Evolutionary conservation across 345 rosid species (phyloP), one percentile per base, ranked within the genome.

Genomic region (Nephelium lappaceum): DNA sequence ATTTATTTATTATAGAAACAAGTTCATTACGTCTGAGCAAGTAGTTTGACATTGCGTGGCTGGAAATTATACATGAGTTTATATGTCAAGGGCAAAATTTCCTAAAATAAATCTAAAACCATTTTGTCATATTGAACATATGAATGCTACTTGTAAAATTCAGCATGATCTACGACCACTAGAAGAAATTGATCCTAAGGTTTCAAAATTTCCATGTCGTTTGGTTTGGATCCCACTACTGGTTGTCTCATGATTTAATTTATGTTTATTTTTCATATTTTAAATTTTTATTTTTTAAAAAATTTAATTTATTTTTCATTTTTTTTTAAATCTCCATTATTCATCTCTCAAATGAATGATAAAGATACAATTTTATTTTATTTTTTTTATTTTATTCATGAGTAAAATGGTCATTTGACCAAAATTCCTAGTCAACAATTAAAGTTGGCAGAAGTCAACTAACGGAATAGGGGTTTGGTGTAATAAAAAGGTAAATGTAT

Each of bases 221-320:
- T 72, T 96, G 8, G 92, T 96, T 24, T 96, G 99, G 99, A 89
- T 92, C 65, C 94, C 98, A 11, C 89, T 94, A 11, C 99, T 98
- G 36, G 93, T 94, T 49, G 94, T 94, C 87, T 96, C 98, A 2
- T 96, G 99, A 98, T 76, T 96, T 27, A 27, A 0, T 27, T 27
- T 27, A 27, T 27, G 31, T 27, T 27, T 27, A 27, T 27, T 27
- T 27, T 27, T 27, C 31, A 27, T 27, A 27, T 27, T 27, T 27
- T 27, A 27, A 27, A 27, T 27, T 27, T 27, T 27, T 2, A 27
- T 27, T 27, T 27, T 27, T 27, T 27, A 27, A 27, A n/a, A 27
- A 27, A 0, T 27, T 27, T 27, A 27, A 27, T 27, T 27, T 27
- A 27, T 27, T 27, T 27, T 27, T 27, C 31, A 27, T 27, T 0